These are phyloP conservation scores for Suillus tomentosus DNA, from an alignment of 768 basidiomycete genomes.

Conservation along the genomic window DNA sequence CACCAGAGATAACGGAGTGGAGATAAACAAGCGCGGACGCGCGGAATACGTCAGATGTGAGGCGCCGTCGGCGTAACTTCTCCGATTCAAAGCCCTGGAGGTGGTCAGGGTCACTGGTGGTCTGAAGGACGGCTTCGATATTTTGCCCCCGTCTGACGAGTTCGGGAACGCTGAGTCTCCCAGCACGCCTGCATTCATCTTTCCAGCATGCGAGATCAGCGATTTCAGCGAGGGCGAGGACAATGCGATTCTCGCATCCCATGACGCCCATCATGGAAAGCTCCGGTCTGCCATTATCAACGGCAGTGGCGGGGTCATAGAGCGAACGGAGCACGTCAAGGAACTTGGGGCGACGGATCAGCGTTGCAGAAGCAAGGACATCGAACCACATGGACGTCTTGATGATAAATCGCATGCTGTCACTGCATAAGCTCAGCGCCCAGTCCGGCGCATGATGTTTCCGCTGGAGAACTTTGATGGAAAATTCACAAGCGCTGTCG, in stretches of 20 bases:
- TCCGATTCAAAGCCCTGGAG: conserved; percentile 6
- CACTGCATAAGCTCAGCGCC: conserved; percentile 46
- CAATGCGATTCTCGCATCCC: conserved; percentile 84
- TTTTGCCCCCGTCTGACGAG: conserved; percentile 54
- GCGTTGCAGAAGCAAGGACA: conserved; percentile 75
- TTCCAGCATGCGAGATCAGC: conserved; percentile 71
- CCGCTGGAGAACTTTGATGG: conserved; percentile 48
- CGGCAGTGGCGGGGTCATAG: conserved; percentile 38
- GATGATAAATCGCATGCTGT: conserved; percentile 69
- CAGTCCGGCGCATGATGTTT: conserved; percentile 40
- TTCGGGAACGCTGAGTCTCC: conserved; percentile 58
- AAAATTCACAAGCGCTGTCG: conserved; percentile 58
- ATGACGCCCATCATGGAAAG: conserved; percentile 79
- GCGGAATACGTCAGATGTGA: conserved; percentile 70
- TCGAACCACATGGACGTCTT: conserved; percentile 90
- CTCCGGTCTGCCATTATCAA: conserved; percentile 40
- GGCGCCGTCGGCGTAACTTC: conserved; percentile 38
- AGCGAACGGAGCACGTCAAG: conserved; percentile 51
- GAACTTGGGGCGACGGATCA: conserved; percentile 56
- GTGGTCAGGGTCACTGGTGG: conserved; percentile 7
- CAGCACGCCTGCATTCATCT: conserved; percentile 37
- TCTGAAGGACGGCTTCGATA: conserved; percentile 48
- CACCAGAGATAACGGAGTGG: conserved; percentile 74
- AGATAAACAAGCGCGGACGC: conserved; percentile 75
- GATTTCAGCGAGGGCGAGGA: conserved; percentile 82